Base-by-base conservation (phyloP, 1,139 yeast species). In the Zygosaccharomyces sapae region DNA sequence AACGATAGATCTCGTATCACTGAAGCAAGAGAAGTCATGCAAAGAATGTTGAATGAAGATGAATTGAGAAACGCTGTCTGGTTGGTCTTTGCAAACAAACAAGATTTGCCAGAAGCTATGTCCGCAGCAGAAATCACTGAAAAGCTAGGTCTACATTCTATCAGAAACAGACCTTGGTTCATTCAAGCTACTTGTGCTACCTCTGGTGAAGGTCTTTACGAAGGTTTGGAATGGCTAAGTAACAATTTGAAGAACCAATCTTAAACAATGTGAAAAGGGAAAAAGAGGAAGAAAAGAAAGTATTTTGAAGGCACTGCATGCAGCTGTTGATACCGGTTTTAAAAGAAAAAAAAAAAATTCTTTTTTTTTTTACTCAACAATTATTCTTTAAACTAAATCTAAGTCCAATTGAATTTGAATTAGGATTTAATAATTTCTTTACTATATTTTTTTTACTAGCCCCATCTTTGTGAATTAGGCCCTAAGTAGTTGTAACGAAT, bases 1-100 rank as follows among this genome's bases (percentile, higher is more conserved):
- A 87, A 86, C 75, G 96, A 87, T 72, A 83, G 95, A 75, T 94
- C 86, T 67, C 94, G 95, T 80, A 82, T 87, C 65, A 79, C 87
- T 63, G 95, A 86, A 74, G 95, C 95, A 49, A 84, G 95, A 71
- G 95, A 86, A 73, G 95, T 86, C 71, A 79, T 87, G 72, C 95
- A 86, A 75, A 86, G 92, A 75, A 86, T 87, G 94, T 79, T 87
- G 68, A 86, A 86, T 74, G 96, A 87, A 74, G 95, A 87, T 67
- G 95, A 87, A 75, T 81, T 87, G 68, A 85, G 94, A 71, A 92
- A 87, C 67, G 95, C 95, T 48, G 82, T 86, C 62, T 77, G 87
- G 70, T 78, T 87, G 67, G 95, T 87, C 57, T 86, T 87, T 68
- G 94, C 94, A 63, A 87, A 87, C 81, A 87, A 87, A 75, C 95